Base-by-base conservation (phyloP, 352 stramenopile species). In the Pythium diclinum region DNA sequence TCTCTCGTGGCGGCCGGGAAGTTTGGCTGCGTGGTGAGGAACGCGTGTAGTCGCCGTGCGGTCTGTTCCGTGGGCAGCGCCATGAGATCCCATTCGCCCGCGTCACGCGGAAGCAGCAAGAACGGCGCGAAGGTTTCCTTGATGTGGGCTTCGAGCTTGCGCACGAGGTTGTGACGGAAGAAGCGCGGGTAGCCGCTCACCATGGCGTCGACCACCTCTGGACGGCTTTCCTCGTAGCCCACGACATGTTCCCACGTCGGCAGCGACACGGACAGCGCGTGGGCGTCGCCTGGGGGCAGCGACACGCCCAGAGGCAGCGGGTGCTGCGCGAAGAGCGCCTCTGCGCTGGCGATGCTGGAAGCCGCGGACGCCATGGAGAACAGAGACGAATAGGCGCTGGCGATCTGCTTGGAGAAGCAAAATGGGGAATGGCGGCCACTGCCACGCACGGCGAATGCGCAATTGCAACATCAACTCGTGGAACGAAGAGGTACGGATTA, bases 111-210 rank as follows among this genome's bases (percentile, higher is more conserved):
- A 59, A 80, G 71, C 33, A 52, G 55, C 47, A 67, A 55, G 16
- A 84, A 71, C 11, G 52, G 40, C 30, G 48, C 23, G 16, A 71
- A 59, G 6, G 30, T 71, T 23, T 66, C 28, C 44, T 76, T 68
- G 30, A 88, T 25, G 52, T 68, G 59, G 55, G 69, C 61, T 40
- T 75, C 61, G 14, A 98, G 81, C 72, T 83, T 65, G 42, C 87
- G 66, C 30, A 98, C 85, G 46, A 91, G 71, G 30, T 87, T 87
- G 63, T 97, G 89, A 67, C 91, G 93, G 51, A 98, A 91, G 77
- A 98, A 98, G 59, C 93, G 89, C 56, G 93, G 93, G 72, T 98
- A 98, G 30, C 92, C 93, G 69, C 88, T 95, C 14, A 75, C 78
- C 70, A 98, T 78, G 30, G 80, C 81, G 14, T 72, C 60, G 21